Evolutionary conservation across 2,329 filamentous ascomycete genomes (phyloP), one percentile per base, ranked within the genome.

Genomic region (Paecilomyces sp.): DNA sequence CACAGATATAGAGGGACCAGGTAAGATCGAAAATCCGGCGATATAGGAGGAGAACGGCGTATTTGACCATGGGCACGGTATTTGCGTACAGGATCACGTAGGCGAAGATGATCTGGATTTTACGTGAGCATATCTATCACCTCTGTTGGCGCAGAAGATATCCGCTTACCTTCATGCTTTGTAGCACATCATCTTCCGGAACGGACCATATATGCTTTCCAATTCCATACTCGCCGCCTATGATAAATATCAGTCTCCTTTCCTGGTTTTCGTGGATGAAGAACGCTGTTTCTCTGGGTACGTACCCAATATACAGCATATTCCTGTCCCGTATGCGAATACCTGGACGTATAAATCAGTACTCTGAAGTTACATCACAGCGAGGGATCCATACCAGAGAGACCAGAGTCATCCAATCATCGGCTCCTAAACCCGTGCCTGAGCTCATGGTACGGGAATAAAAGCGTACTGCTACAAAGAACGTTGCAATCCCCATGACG

Each of bases 31-130:
- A 73, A 8, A 74, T 59, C 9, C 70, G 68, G 24, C 66, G 66
- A 53, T 74, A 74, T 60, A 73, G 69, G 22, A 73, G 56, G 6
- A 73, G 53, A 18, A 74, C 71, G 28, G 70, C 71, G 36, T 68
- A 57, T 57, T 71, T 71, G 6, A 69, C 73, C 22, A 69, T 67
- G 9, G 68, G 67, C 18, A 72, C 67, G 3, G 65, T 65, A 5
- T 64, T 65, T 1, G 67, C 68, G 54, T 73, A 73, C n/a, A 73
- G 63, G 18, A 61, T 68, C 3, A 69, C 66, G 53, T 73, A 71
- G 12, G 68, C 61, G 53, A 68, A 72, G 30, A 73, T 64, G 47
- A 72, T 55, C 68, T 73, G 28, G 28, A 6, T 5, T 15, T 28
- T 22, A 8, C 3, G 22, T 53, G 22, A 53, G 51, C 9, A 53